Base-by-base conservation (phyloP, 192 early-diverging fungal genomes). In the Lunasporangiospora selenospora region DNA sequence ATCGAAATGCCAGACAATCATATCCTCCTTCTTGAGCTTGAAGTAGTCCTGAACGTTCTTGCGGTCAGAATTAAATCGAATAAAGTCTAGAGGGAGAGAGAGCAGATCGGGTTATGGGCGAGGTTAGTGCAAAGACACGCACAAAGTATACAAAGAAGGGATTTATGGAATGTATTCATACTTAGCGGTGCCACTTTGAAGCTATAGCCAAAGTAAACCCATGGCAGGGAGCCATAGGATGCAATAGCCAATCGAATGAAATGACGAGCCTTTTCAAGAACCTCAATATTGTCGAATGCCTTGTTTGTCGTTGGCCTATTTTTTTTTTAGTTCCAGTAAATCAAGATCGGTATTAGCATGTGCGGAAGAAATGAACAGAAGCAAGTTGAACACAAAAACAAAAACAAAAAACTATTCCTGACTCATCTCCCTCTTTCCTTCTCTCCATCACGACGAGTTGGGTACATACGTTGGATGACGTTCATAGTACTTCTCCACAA, bases 1-100 rank as follows among this genome's bases (percentile, higher is more conserved):
- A 33, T 67, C 77, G 36, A 75, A 79, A 23, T 79, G 69, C 77
- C 77, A 79, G 3, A 66, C 57, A 26, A 79, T 75, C 54, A 79
- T 75, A 30, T 79, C 77, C 24, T 67, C 63, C 37, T 79, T 79
- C 16, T 69, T 67, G 12, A 79, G 65, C 42, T 58, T 64, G 52
- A 79, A 79, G 37, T 75, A 79, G 37, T 79, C 70, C 48, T 49
- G 49, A 0, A 79, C 70, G 36, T 64, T 65, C 50, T 79, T 79
- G 13, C 61, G 63, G 26, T 79, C 70, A 13, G 77, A 79, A 45
- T 69, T 63, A 18, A 79, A 61, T 11, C 77, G 59, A 13, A 79
- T 57, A 63, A 75, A 73, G 42, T 79, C 76, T 78, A 45, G n/a
- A 53, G 10, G 26, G 26, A 53, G 27, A 19, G 26, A 4, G 2